phyloP scores from a whole-genome alignment of 208 protist genomes.

The Wallacemonas sp. region DNA sequence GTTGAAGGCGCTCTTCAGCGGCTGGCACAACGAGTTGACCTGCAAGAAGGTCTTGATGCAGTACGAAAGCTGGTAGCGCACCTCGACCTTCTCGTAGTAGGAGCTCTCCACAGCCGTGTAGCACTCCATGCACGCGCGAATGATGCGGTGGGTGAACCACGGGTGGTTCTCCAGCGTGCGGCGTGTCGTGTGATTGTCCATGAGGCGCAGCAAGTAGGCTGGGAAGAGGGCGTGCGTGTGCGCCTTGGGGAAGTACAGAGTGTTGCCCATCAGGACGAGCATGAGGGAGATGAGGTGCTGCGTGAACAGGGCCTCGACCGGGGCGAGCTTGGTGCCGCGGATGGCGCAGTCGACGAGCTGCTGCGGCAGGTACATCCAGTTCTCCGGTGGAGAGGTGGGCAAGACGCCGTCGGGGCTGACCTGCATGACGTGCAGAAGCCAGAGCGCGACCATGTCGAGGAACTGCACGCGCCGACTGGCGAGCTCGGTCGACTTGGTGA shows the following conservation, averaged over 20 bases:
- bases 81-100: conserved; percentile 79
- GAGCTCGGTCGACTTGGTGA: conserved; percentile 52
- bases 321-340: conserved; percentile 56
- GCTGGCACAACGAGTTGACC: conserved; percentile 65
- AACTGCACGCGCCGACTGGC: conserved; percentile 58
- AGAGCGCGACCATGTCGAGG: conserved; percentile 71
- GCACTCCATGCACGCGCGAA: conserved; percentile 82
- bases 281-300: conserved; percentile 81
- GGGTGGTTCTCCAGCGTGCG: conserved; percentile 65
- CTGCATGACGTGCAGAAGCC: conserved; percentile 80
- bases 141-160: conserved; percentile 81
- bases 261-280: conserved; percentile 92
- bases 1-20: conserved; percentile 79
- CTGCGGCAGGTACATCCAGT: conserved; percentile 86
- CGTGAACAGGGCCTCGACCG: conserved; percentile 52
- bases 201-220: conserved; percentile 54
- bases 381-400: conserved; percentile 41
- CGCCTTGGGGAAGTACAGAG: conserved; percentile 85
- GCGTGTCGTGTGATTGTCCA: conserved; percentile 54
- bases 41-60: conserved; percentile 76
- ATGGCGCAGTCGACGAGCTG: conserved; percentile 83
- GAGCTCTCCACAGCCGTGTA: conserved; percentile 92
- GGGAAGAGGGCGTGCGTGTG: conserved; percentile 90
- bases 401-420: conserved; percentile 46
- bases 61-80: conserved; percentile 84